Conservation (phyloP, 2,329 filamentous ascomycete species). For the Microsporum audouinii region DNA sequence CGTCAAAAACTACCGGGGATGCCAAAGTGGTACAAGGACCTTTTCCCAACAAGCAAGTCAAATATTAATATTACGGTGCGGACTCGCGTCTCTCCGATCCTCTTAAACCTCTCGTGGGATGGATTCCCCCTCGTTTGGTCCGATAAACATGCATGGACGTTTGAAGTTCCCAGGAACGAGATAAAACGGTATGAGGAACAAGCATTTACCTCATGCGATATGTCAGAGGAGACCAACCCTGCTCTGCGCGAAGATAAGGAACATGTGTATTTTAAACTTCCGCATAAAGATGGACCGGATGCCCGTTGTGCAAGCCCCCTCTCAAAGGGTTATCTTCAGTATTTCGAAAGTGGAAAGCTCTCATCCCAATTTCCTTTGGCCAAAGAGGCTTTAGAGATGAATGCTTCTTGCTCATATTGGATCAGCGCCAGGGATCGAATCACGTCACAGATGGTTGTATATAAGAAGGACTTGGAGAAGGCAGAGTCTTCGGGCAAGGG, state of each 20-base stretch:
- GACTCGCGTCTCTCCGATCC: slow-evolving; percentile 72
- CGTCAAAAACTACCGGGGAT: slow-evolving; percentile 89
- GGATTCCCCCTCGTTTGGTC: slow-evolving; percentile 86
- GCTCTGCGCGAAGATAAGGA: slow-evolving; percentile 53
- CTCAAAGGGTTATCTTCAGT: slow-evolving; percentile 78
- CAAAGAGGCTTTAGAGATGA: slow-evolving; percentile 95
- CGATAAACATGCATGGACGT: slow-evolving; percentile 85
- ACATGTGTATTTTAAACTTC: slow-evolving; percentile 77
- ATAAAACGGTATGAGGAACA: slow-evolving; percentile 55
- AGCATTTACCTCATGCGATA: slow-evolving; percentile 62
- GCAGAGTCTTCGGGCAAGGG: slow-evolving; percentile 15
- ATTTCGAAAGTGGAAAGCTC: slow-evolving; percentile 80
- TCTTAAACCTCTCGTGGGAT: slow-evolving; percentile 80
- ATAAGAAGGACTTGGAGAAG: slow-evolving; percentile 50
- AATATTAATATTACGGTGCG: slow-evolving; percentile 69
- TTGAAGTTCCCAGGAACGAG: slow-evolving; percentile 57
- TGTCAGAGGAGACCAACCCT: slow-evolving; percentile 54
- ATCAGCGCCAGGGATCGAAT: slow-evolving; percentile 91
- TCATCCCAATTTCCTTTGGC: slow-evolving; percentile 82
- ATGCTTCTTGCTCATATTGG: slow-evolving; percentile 97
- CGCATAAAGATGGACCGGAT: slow-evolving; percentile 85
- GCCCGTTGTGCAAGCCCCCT: slow-evolving; percentile 77
- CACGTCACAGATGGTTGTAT: slow-evolving; percentile 89
- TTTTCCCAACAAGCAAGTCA: slow-evolving; percentile 58
- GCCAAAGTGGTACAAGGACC: slow-evolving; percentile 91